Percentiles rank a stretch among this genome's conserved stretches.
Evolutionary conservation across 2,329 filamentous ascomycete species (phyloP).

Genomic region (Penicillium crustosum): DNA sequence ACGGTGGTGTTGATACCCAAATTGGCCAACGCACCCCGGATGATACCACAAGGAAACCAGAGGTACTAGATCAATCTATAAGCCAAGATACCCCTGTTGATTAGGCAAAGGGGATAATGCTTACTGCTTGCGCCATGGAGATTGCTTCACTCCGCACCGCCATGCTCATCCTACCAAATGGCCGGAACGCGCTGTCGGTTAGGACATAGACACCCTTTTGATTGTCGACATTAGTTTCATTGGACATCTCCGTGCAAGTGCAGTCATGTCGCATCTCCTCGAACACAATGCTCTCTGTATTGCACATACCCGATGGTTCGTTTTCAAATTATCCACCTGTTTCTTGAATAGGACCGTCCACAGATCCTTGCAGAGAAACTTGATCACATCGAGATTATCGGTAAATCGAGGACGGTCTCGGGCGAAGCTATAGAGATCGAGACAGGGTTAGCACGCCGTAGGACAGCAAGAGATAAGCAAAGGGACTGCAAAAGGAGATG

Average conservation of each 20-base stretch:
- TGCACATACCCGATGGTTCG: slow-evolving; percentile 76
- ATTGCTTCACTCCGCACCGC: slow-evolving; percentile 72
- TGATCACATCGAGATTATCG: slow-evolving; percentile 92
- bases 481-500: background rate
- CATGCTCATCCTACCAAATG: slow-evolving; percentile 85
- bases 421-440: slow-evolving; percentile 35
- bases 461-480: background rate
- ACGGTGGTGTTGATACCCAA: slow-evolving; percentile 89
- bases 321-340: slow-evolving; percentile 98
- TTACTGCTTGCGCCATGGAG: slow-evolving; percentile 73
- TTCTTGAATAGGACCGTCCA: slow-evolving; percentile 95
- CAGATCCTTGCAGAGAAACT: slow-evolving; percentile 97
- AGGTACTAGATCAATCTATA: slow-evolving; percentile 64
- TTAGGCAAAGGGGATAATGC: slow-evolving; percentile 27
- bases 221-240: background rate
- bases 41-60: slow-evolving; percentile 91
- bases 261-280: background rate
- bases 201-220: slow-evolving; percentile 86
- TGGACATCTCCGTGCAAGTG: background rate
- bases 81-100: background rate
- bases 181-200: slow-evolving; percentile 88
- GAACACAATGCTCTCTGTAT: slow-evolving; percentile 3
- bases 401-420: slow-evolving; percentile 79
- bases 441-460: background rate
- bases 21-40: slow-evolving; percentile 86